Base-by-base conservation (phyloP, 805 yeast genomes). In the Yarrowia sp. region DNA sequence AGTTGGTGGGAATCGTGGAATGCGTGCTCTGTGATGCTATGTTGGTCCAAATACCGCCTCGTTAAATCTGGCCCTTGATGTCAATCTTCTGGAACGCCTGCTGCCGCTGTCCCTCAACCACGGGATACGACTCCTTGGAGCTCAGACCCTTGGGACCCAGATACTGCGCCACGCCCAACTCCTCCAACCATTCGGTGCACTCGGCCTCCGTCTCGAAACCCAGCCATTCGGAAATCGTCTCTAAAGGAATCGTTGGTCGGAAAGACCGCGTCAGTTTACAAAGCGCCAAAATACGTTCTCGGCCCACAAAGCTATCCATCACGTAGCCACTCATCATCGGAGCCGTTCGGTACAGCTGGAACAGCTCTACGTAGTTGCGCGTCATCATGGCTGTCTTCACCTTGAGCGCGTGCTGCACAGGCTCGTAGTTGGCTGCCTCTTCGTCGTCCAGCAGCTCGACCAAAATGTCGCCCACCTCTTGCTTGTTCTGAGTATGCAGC, bases 31-130 rank as follows among this genome's bases (percentile, higher is more conserved):
- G 30, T 24, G 30, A 24, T 24, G 30, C 30, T 24, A 24, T 24
- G 30, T 24, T 24, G 30, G 30, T 24, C 30, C 30, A 24, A 24
- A 24, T 24, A 24, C 30, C 6, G 30, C 30, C 30, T 24, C 30
- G 30, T 15, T 43, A 58, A 43, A 77, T 82, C 77, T 93, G 98
- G 0, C 98, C 98, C 80, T 93, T 93, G 70, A 94, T 92, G 74
- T 93, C 98, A 14, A 93, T 87, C 74, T 83, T 88, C 69, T 79
- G 84, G 71, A 83, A 82, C 40, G 77, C 79, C 58, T 72, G 77
- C 70, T 76, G 77, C 71, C 77, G 80, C 58, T 74, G 79, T 70
- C 69, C 76, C 70, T 79, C 75, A 4, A 86, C 76, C 0, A 74
- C 73, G 0, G 78, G 72, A 56, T 68, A 71, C 2, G 78, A 71